Base-by-base conservation (phyloP, 805 yeast species). In the Kodamaea laetipori region DNA sequence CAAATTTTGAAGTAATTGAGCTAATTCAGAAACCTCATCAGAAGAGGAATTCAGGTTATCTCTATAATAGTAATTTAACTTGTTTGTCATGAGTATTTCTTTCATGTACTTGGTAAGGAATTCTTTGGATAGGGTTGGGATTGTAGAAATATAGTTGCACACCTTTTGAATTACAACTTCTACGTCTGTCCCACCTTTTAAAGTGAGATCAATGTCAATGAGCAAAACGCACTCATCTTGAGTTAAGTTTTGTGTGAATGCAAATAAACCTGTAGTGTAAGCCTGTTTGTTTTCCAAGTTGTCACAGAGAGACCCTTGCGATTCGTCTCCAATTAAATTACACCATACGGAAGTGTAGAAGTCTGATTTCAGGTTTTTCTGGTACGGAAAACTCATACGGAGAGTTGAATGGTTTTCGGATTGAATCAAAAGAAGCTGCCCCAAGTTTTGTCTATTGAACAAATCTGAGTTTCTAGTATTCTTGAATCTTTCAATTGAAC, bases 261-360 rank as follows among this genome's bases (percentile, higher is more conserved):
- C 78, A 31, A 56, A 53, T 2, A 79, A 60, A 0, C 63, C 56
- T 1, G 68, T 58, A 10, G 69, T 67, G 45, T 60, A 69, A 15
- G 63, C 72, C 30, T 51, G 55, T 6, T 42, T 24, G 4, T 47
- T 39, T 15, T 62, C 63, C 7, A 81, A 59, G 12, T 52, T 54
- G 4, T 69, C 58, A 47, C 74, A 73, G 4, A 84, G 54, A 0
- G 88, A 77, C 0, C 74, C 74, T 1, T 50, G 44, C 4, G 80
- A 61, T 60, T 85, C 92, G 57, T 80, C 82, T 1, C 92, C 92
- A 39, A 83, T 61, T 0, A 84, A 41, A 37, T 76, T 76, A 42
- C 80, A 71, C 83, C 88, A 80, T 3, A 73, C 57, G 8, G 60
- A 59, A 23, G 66, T 61, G 35, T 64, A 70, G 7, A 71, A 55